These are phyloP conservation scores for Rhodotorula sp. DNA, from an alignment of 1,284 basidiomycete genomes.

Conservation along the genomic window DNA sequence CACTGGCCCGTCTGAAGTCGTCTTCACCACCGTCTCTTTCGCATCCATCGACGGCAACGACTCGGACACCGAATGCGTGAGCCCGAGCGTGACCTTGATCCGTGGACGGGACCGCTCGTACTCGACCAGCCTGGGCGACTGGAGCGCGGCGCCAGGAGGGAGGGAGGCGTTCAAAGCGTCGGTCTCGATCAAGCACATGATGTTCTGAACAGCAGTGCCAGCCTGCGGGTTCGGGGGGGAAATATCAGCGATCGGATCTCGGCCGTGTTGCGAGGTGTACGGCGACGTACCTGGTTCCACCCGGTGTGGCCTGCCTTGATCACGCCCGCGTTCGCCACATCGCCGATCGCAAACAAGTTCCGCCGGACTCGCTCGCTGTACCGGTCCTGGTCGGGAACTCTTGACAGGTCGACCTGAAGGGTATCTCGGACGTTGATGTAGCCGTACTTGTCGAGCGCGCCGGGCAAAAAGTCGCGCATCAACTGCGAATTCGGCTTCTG, in stretches of 20 bases:
- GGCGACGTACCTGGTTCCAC: slow-evolving; percentile 42
- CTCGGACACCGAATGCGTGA: slow-evolving; percentile 46
- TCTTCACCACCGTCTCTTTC: slow-evolving; percentile 30
- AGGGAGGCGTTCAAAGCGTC: slow-evolving; percentile 4
- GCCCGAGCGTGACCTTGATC: slow-evolving; percentile 69
- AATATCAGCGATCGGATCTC: neutral
- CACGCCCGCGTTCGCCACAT: slow-evolving; percentile 66
- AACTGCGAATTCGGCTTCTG: slow-evolving; percentile 68
- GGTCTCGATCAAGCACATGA: slow-evolving; percentile 48
- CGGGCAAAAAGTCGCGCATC: slow-evolving; percentile 57
- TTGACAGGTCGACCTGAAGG: slow-evolving; percentile 36
- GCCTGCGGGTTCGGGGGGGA: slow-evolving; percentile 24
- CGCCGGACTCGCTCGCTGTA: slow-evolving; percentile 45
- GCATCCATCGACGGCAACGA: slow-evolving; percentile 27
- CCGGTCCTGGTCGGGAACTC: slow-evolving; percentile 10
- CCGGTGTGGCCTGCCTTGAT: slow-evolving; percentile 67
- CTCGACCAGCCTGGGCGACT: slow-evolving; percentile 53
- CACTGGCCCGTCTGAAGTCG: slow-evolving; percentile 24
- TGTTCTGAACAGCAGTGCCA: slow-evolving; percentile 48
- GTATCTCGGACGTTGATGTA: slow-evolving; percentile 52
- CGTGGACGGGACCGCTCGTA: slow-evolving; percentile 61
- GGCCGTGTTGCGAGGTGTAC: neutral
- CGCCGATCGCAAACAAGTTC: slow-evolving; percentile 67
- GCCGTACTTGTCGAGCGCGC: slow-evolving; percentile 55
- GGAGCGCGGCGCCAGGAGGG: neutral